Evolutionary conservation across 495 filamentous ascomycete genomes (phyloP).

Genomic region (Penicillium bialowiezense): DNA sequence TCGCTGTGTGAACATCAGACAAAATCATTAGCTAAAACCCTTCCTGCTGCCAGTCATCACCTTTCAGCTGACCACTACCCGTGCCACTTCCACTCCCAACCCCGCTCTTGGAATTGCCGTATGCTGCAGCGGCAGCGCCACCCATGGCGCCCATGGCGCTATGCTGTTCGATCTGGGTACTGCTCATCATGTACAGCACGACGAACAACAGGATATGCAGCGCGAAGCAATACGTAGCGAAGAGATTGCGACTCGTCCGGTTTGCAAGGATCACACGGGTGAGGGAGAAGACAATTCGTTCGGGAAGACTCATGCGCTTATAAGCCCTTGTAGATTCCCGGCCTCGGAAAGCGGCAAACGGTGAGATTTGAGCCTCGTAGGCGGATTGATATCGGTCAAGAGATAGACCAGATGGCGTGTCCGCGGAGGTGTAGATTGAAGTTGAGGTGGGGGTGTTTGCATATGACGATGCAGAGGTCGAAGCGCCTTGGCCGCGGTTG

Average conservation of each 20-base stretch:
- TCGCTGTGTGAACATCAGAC: constrained; percentile 17
- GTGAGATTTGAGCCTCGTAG: constrained; percentile 92
- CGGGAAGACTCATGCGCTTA: constrained; percentile 88
- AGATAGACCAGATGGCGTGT: constrained; percentile 59
- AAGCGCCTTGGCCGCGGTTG: constrained; percentile 60
- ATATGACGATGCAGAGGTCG: constrained; percentile 72
- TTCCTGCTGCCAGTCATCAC: constrained; percentile 62
- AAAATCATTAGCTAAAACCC: constrained; percentile 43
- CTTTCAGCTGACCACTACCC: constrained; percentile 39
- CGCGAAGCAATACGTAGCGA: constrained; percentile 89
- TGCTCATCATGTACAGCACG: constrained; percentile 81
- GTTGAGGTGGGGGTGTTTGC: constrained; percentile 71
- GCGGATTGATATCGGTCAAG: constrained; percentile 87
- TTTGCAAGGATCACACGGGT: constrained; percentile 89
- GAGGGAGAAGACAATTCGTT: constrained; percentile 85
- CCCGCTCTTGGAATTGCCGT: constrained; percentile 28
- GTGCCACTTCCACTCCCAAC: constrained; percentile 31
- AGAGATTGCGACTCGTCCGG: constrained; percentile 85
- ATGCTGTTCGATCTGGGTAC: constrained; percentile 56
- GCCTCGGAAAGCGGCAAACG: constrained; percentile 91
- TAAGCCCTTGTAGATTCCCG: constrained; percentile 90
- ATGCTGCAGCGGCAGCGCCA: constrained; percentile 41
- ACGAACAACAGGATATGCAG: constrained; percentile 84
- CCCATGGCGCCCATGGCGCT: constrained; percentile 46
- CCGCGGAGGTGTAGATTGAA: constrained; percentile 59